Conservation (phyloP, 2,329 filamentous ascomycete genomes). For the Aspergillus caelatus region DNA sequence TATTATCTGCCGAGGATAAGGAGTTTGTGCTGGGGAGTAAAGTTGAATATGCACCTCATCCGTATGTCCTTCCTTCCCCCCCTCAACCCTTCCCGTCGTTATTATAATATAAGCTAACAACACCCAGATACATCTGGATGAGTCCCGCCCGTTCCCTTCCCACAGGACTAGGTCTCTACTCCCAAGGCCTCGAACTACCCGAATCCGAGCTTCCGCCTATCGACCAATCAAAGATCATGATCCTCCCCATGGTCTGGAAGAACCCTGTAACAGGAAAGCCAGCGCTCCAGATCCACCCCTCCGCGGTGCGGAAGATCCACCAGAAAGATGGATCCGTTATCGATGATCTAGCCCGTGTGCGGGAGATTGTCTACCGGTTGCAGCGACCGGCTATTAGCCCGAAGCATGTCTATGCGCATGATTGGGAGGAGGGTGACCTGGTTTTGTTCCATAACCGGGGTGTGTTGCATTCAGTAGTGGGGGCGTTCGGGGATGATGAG, state of each 20-base stretch:
- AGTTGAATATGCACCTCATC: conserved; percentile 76
- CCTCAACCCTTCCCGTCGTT: not conserved
- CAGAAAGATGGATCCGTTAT: conserved; percentile 67
- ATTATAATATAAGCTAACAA: not conserved
- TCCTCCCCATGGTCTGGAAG: conserved; percentile 76
- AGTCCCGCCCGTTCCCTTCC: conserved; percentile 65
- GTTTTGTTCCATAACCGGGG: conserved; percentile 80
- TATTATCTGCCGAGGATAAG: conserved; percentile 67
- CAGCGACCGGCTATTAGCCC: conserved; percentile 75
- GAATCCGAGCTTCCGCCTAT: conserved; percentile 64
- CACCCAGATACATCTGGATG: conserved; percentile 70
- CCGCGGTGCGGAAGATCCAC: conserved; percentile 70
- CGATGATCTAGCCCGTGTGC: conserved; percentile 67
- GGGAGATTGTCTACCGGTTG: conserved; percentile 70
- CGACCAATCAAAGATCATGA: conserved; percentile 67
- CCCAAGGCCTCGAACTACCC: conserved; percentile 66
- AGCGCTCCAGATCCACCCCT: conserved; percentile 74
- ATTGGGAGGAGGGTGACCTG: conserved; percentile 76
- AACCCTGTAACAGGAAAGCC: conserved; percentile 71
- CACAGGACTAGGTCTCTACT: conserved; percentile 71
- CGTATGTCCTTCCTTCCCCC: conserved; percentile 49
- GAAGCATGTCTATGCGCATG: conserved; percentile 69
- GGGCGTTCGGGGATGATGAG: conserved; percentile 73
- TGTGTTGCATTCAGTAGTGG: conserved; percentile 73
- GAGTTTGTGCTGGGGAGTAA: conserved; percentile 67